Percentiles rank a stretch among this genome's conserved stretches.
These are phyloP conservation scores for Cladosporium sp. DNA, from an alignment of 2,329 filamentous ascomycete genomes.

Conservation along the genomic window DNA sequence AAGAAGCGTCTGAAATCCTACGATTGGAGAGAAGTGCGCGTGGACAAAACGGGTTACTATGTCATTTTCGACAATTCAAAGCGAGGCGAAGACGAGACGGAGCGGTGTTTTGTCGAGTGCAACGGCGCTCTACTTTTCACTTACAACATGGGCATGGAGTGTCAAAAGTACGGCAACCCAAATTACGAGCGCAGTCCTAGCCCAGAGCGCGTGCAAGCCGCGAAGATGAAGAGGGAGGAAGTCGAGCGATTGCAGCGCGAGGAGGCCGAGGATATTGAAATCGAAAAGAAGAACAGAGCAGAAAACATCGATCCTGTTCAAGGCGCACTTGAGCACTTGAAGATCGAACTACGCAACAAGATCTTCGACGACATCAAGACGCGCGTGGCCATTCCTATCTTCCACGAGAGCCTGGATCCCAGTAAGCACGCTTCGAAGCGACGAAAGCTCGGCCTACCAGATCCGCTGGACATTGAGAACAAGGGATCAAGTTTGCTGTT, in stretches of 20 bases:
- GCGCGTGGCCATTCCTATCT: slow-evolving; percentile 74
- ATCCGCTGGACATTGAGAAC: slow-evolving; percentile 55
- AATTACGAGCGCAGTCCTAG: slow-evolving; percentile 55
- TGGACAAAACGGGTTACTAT: slow-evolving; percentile 85
- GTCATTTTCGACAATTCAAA: slow-evolving; percentile 81
- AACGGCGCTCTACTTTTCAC: slow-evolving; percentile 85
- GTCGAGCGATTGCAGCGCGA: slow-evolving; percentile 64
- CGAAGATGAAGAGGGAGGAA: slow-evolving; percentile 59
- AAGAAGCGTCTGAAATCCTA: slow-evolving; percentile 84
- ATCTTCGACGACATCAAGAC: slow-evolving; percentile 84
- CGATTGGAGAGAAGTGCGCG: slow-evolving; percentile 73
- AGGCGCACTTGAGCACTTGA: slow-evolving; percentile 75
- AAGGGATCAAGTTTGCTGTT: slow-evolving; percentile 45
- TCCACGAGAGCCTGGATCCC: slow-evolving; percentile 80
- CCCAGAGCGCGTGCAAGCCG: slow-evolving; percentile 45
- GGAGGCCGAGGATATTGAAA: slow-evolving; percentile 76
- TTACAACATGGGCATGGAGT: slow-evolving; percentile 88
- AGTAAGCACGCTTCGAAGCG: slow-evolving; percentile 75
- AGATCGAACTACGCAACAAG: slow-evolving; percentile 78
- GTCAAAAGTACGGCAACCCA: slow-evolving; percentile 64
- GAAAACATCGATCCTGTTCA: slow-evolving; percentile 85
- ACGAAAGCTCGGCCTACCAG: slow-evolving; percentile 71
- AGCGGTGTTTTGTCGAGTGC: slow-evolving; percentile 72
- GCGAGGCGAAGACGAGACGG: slow-evolving; percentile 72
- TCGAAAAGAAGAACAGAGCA: slow-evolving; percentile 83